A percentile compares a stretch with the other conserved stretches of the same genome.
Conservation (phyloP, 1,139 yeast species). For the Debaryomycetaceae sp. region DNA sequence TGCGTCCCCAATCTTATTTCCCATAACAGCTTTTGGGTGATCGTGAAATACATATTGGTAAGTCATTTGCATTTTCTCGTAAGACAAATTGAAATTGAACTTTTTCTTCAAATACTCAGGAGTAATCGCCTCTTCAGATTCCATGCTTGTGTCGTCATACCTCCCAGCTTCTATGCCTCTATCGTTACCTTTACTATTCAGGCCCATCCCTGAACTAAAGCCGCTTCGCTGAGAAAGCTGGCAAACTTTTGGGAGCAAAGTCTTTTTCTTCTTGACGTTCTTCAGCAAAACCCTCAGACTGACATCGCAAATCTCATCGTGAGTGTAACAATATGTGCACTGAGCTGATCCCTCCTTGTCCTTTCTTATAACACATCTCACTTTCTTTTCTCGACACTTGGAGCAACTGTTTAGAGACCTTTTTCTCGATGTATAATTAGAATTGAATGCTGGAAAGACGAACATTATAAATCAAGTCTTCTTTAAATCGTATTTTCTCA, state of each 20-base stretch:
- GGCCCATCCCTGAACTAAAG: too few relatives aligned
- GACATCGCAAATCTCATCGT: conserved; percentile 12
- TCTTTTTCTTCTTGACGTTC: neutral
- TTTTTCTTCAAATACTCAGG: conserved; percentile 19
- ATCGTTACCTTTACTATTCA: too few relatives aligned
- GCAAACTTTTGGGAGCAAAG: neutral
- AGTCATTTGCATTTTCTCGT: conserved; percentile 15
- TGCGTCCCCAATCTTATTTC: conserved; percentile 17
- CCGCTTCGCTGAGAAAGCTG: too few relatives aligned
- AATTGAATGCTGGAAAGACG: conserved; percentile 59
- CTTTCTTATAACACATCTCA: conserved; percentile 32
- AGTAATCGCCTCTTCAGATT: neutral
- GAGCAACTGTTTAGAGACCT: conserved; percentile 53
- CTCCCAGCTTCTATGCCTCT: neutral
- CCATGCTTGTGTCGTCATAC: neutral
- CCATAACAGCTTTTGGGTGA: conserved; percentile 28
- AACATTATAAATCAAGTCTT: too few relatives aligned
- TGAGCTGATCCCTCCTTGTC: conserved; percentile 33
- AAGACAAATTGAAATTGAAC: conserved; percentile 24
- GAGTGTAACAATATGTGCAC: conserved; percentile 32
- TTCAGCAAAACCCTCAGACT: neutral
- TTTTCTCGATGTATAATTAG: conserved; percentile 50
- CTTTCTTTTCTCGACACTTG: conserved; percentile 44
- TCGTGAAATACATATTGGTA: conserved; percentile 25
- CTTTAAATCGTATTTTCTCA: too few relatives aligned